A percentile compares a stretch with the other conserved stretches of the same genome.
phyloP scores from a whole-genome alignment of 257 asterid species.

The Primulina huaijiensis region DNA sequence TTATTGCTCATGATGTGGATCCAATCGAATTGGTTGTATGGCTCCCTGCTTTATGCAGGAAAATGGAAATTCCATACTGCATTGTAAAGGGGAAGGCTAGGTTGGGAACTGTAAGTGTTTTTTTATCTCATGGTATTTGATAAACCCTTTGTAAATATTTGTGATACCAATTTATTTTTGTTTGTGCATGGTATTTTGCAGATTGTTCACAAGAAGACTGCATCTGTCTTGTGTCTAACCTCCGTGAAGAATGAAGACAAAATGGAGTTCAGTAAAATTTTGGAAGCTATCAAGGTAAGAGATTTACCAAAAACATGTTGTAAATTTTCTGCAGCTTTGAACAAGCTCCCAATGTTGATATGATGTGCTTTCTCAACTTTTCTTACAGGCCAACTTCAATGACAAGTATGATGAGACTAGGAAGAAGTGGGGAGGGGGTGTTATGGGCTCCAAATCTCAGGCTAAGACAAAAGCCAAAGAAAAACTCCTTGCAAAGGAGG shows the following conservation, averaged over 20 bases:
- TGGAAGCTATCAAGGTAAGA: conserved; percentile 49
- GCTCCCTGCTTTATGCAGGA: conserved; percentile 59
- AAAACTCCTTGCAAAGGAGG: no score
- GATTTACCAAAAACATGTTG: no score
- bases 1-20: conserved; percentile 55
- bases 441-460: conserved; percentile 60
- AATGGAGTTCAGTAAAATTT: conserved; percentile 48
- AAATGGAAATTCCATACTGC: conserved; percentile 50
- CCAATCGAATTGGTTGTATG: conserved; percentile 54
- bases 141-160: background rate
- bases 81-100: conserved; percentile 52
- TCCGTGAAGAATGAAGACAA: conserved; percentile 54
- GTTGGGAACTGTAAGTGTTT: conserved; percentile 42
- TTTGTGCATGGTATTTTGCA: conserved; percentile 11
- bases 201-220: conserved; percentile 54
- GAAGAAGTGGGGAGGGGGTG: conserved; percentile 70
- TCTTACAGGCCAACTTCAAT: conserved; percentile 47
- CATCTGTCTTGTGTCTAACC: conserved; percentile 50
- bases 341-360: no score
- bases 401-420: conserved; percentile 51
- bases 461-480: conserved; percentile 49
- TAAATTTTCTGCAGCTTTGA: no score
- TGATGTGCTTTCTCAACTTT: background rate
- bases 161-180: background rate
- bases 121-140: background rate